A percentile compares a stretch with the other conserved stretches of the same genome.
phyloP scores from a whole-genome alignment of 371 early-diverging fungal genomes.

The Dinochytrium kinnereticum region DNA sequence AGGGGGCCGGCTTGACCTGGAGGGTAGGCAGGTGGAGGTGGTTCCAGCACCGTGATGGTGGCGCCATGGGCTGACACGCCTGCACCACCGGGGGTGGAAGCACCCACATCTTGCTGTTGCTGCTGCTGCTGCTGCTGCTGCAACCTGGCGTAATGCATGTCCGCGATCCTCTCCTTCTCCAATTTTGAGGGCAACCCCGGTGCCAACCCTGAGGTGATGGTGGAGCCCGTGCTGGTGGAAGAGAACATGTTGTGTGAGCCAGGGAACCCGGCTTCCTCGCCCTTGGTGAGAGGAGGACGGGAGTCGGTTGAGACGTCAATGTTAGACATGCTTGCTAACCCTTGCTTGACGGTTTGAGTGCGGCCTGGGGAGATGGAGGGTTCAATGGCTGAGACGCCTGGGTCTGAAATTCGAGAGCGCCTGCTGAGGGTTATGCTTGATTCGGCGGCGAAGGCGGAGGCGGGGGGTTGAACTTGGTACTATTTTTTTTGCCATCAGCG shows the following conservation, averaged over 20 bases:
- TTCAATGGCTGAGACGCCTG: background rate
- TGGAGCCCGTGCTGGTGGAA: background rate
- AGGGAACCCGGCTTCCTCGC: background rate
- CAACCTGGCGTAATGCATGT: background rate
- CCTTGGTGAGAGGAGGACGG: background rate
- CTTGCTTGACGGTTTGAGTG: background rate
- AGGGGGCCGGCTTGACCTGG: background rate
- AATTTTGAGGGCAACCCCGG: background rate
- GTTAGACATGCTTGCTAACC: background rate
- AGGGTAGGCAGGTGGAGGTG: background rate
- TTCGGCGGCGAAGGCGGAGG: background rate
- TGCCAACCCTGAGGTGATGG: background rate
- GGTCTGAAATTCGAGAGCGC: background rate
- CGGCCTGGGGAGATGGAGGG: background rate
- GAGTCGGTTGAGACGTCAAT: background rate
- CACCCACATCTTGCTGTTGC: background rate
- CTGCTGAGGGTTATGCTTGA: background rate
- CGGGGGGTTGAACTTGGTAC: background rate
- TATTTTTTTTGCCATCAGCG: no score
- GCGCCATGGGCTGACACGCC: background rate
- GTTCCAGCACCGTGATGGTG: constrained; percentile 8
- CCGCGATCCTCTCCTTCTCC: background rate
- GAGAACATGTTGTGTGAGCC: background rate
- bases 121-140: background rate
- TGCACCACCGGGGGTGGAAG: background rate